A percentile compares a stretch with the other conserved stretches of the same genome.
These are phyloP conservation scores for Hypericum androsaemum DNA, from an alignment of 345 rosid genomes.

Conservation along the genomic window DNA sequence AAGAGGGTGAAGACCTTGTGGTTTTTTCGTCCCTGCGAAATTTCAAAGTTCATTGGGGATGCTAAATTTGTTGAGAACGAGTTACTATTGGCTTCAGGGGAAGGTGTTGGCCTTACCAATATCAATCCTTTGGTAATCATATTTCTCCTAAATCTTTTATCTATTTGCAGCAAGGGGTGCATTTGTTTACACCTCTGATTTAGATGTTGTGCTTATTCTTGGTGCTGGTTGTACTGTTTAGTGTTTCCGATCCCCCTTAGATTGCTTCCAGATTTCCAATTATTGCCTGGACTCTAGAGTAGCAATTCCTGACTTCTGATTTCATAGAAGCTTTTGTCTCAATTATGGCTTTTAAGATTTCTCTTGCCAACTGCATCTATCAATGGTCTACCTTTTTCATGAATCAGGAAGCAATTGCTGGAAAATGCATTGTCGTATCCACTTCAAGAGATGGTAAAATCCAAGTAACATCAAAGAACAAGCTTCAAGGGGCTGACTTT, in stretches of 20 bases:
- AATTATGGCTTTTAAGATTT: no score
- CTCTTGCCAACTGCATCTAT: no score
- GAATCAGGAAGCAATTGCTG: slow-evolving; percentile 69
- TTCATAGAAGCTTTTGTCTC: no score
- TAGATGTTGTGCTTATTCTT: neutral
- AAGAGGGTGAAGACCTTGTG: slow-evolving; percentile 66
- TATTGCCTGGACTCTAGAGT: no score
- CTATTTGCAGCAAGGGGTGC: neutral
- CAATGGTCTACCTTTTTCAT: neutral
- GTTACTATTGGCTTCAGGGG: slow-evolving; percentile 74
- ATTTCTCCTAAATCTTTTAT: neutral
- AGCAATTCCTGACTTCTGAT: no score
- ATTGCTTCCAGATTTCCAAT: no score
- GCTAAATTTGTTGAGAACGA: slow-evolving; percentile 40
- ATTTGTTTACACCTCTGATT: neutral
- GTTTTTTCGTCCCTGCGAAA: slow-evolving; percentile 68
- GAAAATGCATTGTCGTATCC: slow-evolving; percentile 86
- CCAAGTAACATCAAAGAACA: slow-evolving; percentile 46
- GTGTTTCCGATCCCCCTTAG: no score
- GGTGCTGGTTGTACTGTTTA: neutral
- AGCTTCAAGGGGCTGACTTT: slow-evolving; percentile 46
- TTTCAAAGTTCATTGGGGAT: slow-evolving; percentile 32
- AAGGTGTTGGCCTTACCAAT: slow-evolving; percentile 63
- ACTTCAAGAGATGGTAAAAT: slow-evolving; percentile 66
- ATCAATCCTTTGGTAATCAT: slow-evolving; percentile 66